Evolutionary conservation across 2,329 filamentous ascomycete genomes (phyloP).

Genomic region (Chalaropsis thielavioides): DNA sequence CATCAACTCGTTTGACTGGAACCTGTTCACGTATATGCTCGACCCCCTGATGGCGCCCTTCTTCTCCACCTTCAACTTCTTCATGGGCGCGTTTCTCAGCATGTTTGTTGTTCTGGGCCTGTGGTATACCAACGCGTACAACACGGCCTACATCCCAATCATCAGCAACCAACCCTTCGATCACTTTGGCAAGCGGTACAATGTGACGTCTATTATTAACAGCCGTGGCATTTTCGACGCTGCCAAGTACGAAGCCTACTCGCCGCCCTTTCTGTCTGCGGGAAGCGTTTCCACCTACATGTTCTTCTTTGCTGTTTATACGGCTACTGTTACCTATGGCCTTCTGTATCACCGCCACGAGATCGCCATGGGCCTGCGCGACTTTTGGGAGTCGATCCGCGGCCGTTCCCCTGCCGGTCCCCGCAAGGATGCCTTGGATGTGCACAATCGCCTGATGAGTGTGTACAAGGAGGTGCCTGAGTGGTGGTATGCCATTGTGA

Average conservation of each 20-base stretch:
- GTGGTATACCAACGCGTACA: conserved; percentile 45
- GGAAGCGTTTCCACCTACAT: conserved; percentile 38
- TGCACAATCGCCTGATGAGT: conserved; percentile 24
- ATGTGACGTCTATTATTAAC: conserved; percentile 31
- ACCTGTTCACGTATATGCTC: conserved; percentile 23
- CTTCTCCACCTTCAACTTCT: conserved; percentile 47
- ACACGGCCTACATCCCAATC: conserved; percentile 40
- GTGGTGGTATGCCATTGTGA: conserved; percentile 38
- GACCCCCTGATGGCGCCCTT: conserved; percentile 36
- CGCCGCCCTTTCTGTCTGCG: conserved; percentile 37
- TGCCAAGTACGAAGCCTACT: conserved; percentile 35
- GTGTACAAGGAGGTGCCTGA: conserved; percentile 34
- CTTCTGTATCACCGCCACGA: conserved; percentile 38
- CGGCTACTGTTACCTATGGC: conserved; percentile 37
- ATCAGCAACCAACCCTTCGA: conserved; percentile 39
- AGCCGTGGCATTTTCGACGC: conserved; percentile 32
- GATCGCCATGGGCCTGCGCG: conserved; percentile 35
- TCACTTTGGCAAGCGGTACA: conserved; percentile 34
- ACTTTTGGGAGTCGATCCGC: conserved; percentile 32
- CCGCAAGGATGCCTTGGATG: conserved; percentile 25
- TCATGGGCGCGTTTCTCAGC: conserved; percentile 41
- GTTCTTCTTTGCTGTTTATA: conserved; percentile 42
- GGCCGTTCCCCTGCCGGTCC: conserved; percentile 20
- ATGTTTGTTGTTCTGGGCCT: conserved; percentile 41
- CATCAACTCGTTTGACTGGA: conserved; percentile 32